Evolutionary conservation across 805 yeast species (phyloP).

Genomic region (Pichia nakasei): DNA sequence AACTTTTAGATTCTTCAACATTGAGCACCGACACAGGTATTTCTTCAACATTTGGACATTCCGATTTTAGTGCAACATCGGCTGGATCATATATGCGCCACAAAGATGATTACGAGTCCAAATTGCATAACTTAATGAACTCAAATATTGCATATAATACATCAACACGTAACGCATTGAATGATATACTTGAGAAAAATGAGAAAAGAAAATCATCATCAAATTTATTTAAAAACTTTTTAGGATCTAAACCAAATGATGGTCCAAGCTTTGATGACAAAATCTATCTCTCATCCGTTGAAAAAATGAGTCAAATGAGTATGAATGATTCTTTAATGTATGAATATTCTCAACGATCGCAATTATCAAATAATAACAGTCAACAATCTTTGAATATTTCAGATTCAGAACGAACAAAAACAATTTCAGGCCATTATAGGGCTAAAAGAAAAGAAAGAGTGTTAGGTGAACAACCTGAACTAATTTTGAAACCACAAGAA

Average conservation of each 20-base stretch:
- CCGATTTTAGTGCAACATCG: slow-evolving; percentile 81
- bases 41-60: slow-evolving; percentile 39
- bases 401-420: slow-evolving; percentile 64
- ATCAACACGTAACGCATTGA: slow-evolving; percentile 26
- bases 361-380: background rate
- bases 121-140: slow-evolving; percentile 13
- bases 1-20: slow-evolving; percentile 24
- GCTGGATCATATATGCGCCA: slow-evolving; percentile 82
- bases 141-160: slow-evolving; percentile 1
- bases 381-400: background rate
- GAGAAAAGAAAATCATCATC: slow-evolving; percentile 32
- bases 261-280: slow-evolving; percentile 28
- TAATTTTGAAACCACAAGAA: slow-evolving; percentile 56
- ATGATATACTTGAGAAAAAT: slow-evolving; percentile 34
- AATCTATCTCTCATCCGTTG: slow-evolving; percentile 19
- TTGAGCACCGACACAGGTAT: slow-evolving; percentile 25
- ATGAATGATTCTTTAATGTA: background rate
- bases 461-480: slow-evolving; percentile 48
- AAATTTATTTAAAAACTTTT: slow-evolving; percentile 36
- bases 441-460: slow-evolving; percentile 60
- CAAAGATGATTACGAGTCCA: slow-evolving; percentile 24
- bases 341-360: background rate
- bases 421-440: slow-evolving; percentile 60
- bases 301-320: slow-evolving; percentile 5
- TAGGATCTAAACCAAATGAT: slow-evolving; percentile 25